These are phyloP conservation scores for Leishmania martiniquensis DNA, from an alignment of 208 protist genomes.

Conservation along the genomic window DNA sequence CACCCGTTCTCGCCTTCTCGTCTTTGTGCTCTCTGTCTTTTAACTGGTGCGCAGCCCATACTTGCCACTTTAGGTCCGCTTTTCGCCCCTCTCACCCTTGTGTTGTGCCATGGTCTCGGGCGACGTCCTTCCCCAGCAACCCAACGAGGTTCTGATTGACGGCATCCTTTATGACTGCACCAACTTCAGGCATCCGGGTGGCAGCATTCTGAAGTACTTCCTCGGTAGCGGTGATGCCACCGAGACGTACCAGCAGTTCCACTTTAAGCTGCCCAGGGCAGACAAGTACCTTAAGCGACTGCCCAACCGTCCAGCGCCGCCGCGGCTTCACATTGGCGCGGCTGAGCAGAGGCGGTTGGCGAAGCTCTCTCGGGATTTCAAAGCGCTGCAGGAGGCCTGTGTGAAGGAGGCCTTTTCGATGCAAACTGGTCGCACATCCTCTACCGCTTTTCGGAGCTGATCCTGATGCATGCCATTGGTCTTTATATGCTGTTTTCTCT, in stretches of 20 bases:
- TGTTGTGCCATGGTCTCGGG: conserved; percentile 5
- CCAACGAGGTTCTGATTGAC: conserved; percentile 63
- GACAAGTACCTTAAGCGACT: conserved; percentile 52
- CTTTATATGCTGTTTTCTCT: conserved; percentile 57
- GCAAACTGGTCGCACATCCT: conserved; percentile 51
- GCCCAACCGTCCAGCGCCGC: conserved; percentile 46
- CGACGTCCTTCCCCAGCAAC: conserved; percentile 33
- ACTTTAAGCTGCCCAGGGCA: conserved; percentile 57
- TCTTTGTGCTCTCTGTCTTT: too few species aligned
- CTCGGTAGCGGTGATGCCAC: conserved; percentile 66
- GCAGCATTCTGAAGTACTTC: conserved; percentile 66
- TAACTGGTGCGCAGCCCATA: too few species aligned
- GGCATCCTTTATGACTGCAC: conserved; percentile 71
- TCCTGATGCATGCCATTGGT: conserved; percentile 55
- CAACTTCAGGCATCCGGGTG: conserved; percentile 70
- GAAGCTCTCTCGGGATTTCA: conserved; percentile 66
- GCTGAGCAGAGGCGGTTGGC: conserved; percentile 46
- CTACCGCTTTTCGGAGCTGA: conserved; percentile 66
- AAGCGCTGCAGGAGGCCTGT: conserved; percentile 43
- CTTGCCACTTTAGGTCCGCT: too few species aligned
- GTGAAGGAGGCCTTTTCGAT: conserved; percentile 60
- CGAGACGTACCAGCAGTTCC: conserved; percentile 67
- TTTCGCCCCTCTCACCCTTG: background rate
- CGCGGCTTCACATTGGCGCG: conserved; percentile 19
- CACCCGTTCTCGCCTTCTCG: too few species aligned